Conservation (phyloP, 2,329 filamentous ascomycete species). For the Talaromyces sp. region DNA sequence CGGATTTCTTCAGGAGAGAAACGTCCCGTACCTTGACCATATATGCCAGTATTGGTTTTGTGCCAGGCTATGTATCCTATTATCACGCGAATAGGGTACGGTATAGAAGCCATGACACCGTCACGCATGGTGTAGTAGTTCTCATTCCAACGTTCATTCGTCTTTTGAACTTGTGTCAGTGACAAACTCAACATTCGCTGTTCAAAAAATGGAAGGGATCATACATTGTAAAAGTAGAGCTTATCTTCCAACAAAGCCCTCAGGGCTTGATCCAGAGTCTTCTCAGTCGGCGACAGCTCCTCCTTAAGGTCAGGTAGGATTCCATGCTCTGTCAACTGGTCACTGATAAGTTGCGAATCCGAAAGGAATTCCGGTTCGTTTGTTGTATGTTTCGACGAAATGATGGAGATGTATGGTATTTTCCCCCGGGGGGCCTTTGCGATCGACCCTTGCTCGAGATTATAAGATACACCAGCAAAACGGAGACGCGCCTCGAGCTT, state of each 20-base stretch:
- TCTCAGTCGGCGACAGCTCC: slow-evolving; percentile 34
- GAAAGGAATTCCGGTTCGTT: slow-evolving; percentile 30
- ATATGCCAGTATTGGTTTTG: slow-evolving; percentile 39
- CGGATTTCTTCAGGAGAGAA: slow-evolving; percentile 49
- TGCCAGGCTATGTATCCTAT: slow-evolving; percentile 50
- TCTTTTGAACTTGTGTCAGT: neutral
- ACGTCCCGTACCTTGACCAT: slow-evolving; percentile 54
- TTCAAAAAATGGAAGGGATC: slow-evolving; percentile 7
- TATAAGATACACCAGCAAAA: slow-evolving; percentile 48
- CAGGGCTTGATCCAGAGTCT: slow-evolving; percentile 49
- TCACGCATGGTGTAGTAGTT: slow-evolving; percentile 58
- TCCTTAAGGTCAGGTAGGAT: slow-evolving; percentile 48
- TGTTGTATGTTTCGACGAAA: neutral
- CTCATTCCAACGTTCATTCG: slow-evolving; percentile 52
- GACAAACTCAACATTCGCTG: neutral
- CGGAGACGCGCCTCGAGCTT: slow-evolving; percentile 61
- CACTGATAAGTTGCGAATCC: slow-evolving; percentile 55
- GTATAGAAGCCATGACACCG: slow-evolving; percentile 45
- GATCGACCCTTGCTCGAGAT: slow-evolving; percentile 42
- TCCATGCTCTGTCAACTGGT: slow-evolving; percentile 39
- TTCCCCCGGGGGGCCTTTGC: slow-evolving; percentile 51
- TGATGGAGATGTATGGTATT: slow-evolving; percentile 48
- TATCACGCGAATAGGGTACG: slow-evolving; percentile 49
- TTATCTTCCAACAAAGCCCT: slow-evolving; percentile 56
- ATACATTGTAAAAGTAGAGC: slow-evolving; percentile 53